Conservation (phyloP, 176 grass and related monocot genomes). For the Carex pumila region DNA sequence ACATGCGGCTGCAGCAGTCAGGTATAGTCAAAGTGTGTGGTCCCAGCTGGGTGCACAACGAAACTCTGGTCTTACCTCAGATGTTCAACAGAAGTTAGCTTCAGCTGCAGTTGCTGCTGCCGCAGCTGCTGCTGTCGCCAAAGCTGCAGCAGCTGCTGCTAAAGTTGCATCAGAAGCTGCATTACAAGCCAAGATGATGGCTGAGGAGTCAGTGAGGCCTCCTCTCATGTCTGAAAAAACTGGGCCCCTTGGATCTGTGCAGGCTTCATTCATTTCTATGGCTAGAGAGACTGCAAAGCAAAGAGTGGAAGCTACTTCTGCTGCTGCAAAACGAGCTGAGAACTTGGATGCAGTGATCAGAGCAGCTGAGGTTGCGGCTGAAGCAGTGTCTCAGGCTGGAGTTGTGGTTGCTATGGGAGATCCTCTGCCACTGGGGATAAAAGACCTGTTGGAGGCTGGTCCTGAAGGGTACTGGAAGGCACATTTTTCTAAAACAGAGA, state of each 20-base stretch:
- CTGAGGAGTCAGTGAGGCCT: slow-evolving; percentile 54
- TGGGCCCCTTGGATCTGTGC: slow-evolving; percentile 15
- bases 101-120: slow-evolving; percentile 77
- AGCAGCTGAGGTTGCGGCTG: slow-evolving; percentile 88
- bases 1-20: slow-evolving; percentile 48
- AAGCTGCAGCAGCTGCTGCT: slow-evolving; percentile 82
- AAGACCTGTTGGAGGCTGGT: slow-evolving; percentile 72
- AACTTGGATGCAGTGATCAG: slow-evolving; percentile 87
- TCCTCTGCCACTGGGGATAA: slow-evolving; percentile 73
- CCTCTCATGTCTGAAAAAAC: slow-evolving; percentile 6
- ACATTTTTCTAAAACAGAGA: slow-evolving; percentile 24
- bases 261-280: slow-evolving; percentile 58
- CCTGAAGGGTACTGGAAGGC: slow-evolving; percentile 72
- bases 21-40: slow-evolving; percentile 71
- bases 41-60: slow-evolving; percentile 39
- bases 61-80: slow-evolving; percentile 44
- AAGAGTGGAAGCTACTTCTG: slow-evolving; percentile 83
- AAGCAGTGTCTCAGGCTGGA: slow-evolving; percentile 78
- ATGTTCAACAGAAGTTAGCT: slow-evolving; percentile 74
- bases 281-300: slow-evolving; percentile 80
- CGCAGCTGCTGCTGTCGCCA: slow-evolving; percentile 83
- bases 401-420: slow-evolving; percentile 86
- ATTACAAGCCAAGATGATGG: slow-evolving; percentile 91
- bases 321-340: slow-evolving; percentile 85
- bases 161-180: slow-evolving; percentile 83